A percentile compares a stretch with the other conserved stretches of the same genome.
These are phyloP conservation scores for Sordariomycetes sp. DNA, from an alignment of 2,329 filamentous ascomycete species.

Conservation along the genomic window DNA sequence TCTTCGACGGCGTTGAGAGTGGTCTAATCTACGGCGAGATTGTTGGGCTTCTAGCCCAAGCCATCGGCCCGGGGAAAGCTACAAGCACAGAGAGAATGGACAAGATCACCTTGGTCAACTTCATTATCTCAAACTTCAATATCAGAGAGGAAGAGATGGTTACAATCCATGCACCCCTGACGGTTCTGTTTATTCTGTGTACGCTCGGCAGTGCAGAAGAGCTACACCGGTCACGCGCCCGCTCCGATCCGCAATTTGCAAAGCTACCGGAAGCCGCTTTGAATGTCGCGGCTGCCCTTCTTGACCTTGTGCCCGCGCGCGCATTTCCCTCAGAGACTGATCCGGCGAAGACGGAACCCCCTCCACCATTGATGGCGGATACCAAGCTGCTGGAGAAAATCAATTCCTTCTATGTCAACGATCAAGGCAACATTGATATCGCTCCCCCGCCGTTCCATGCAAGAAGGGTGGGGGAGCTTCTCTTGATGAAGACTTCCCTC, in stretches of 20 bases:
- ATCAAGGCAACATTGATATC: slow-evolving; percentile 59
- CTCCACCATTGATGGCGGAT: slow-evolving; percentile 12
- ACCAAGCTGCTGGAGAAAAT: slow-evolving; percentile 50
- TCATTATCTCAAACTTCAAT: slow-evolving; percentile 83
- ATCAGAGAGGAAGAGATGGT: slow-evolving; percentile 95
- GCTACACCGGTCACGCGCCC: slow-evolving; percentile 6
- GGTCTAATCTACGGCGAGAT: slow-evolving; percentile 85
- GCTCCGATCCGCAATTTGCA: slow-evolving; percentile 17
- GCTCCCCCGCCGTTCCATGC: slow-evolving; percentile 47
- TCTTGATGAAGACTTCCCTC: slow-evolving; percentile 48
- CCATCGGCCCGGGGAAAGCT: slow-evolving; percentile 37
- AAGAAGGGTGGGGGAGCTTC: slow-evolving; percentile 45
- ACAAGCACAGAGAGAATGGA: slow-evolving; percentile 38
- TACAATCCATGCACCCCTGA: slow-evolving; percentile 69
- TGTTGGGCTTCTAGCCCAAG: slow-evolving; percentile 52
- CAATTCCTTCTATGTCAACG: slow-evolving; percentile 55
- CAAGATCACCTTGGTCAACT: slow-evolving; percentile 64
- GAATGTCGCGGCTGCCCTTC: slow-evolving; percentile 42
- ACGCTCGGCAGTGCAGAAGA: slow-evolving; percentile 47
- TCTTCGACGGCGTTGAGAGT: slow-evolving; percentile 96
- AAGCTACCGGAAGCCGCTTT: slow-evolving; percentile 23
- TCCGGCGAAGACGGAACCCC: background rate
- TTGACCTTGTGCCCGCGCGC: slow-evolving; percentile 55
- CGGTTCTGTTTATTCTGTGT: slow-evolving; percentile 52
- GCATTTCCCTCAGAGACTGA: slow-evolving; percentile 32